Conservation (phyloP, 805 yeast genomes). For the Starmerella apicola region DNA sequence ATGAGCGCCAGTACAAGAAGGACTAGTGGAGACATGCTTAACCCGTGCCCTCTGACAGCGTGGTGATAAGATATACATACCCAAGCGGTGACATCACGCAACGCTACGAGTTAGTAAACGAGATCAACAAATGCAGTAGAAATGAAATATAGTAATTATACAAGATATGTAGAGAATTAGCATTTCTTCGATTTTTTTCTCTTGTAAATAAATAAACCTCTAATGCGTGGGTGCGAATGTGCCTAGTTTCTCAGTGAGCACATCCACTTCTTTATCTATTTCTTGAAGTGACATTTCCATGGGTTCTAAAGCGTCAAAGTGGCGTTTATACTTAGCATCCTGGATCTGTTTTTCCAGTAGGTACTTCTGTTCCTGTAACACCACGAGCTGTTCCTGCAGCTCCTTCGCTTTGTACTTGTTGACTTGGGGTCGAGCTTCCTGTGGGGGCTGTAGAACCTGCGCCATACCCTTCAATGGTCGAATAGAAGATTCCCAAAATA, state of each 20-base stretch:
- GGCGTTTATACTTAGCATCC: slow-evolving; percentile 50
- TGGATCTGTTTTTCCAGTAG: slow-evolving; percentile 54
- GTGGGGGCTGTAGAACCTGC: slow-evolving; percentile 20
- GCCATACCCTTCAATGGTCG: slow-evolving; percentile 53
- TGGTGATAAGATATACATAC: no score
- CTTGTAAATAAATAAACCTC: no score
- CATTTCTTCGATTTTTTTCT: no score
- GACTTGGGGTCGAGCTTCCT: not conserved
- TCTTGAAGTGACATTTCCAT: slow-evolving; percentile 49
- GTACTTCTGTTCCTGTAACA: slow-evolving; percentile 70
- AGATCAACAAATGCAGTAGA: no score
- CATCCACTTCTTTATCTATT: slow-evolving; percentile 34
- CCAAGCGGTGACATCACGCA: no score
- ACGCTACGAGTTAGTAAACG: no score
- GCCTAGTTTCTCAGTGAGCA: slow-evolving; percentile 43
- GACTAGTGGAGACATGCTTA: no score
- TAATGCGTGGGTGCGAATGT: slow-evolving; percentile 31
- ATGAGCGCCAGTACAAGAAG: no score
- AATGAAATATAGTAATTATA: no score
- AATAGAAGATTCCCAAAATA: slow-evolving; percentile 56
- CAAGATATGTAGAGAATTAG: no score
- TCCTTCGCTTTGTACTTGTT: slow-evolving; percentile 19
- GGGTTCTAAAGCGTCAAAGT: slow-evolving; percentile 62
- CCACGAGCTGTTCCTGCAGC: slow-evolving; percentile 53
- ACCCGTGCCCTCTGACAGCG: no score